Evolutionary conservation across 768 basidiomycete species (phyloP).

Genomic region (Hypholoma fasciculare): DNA sequence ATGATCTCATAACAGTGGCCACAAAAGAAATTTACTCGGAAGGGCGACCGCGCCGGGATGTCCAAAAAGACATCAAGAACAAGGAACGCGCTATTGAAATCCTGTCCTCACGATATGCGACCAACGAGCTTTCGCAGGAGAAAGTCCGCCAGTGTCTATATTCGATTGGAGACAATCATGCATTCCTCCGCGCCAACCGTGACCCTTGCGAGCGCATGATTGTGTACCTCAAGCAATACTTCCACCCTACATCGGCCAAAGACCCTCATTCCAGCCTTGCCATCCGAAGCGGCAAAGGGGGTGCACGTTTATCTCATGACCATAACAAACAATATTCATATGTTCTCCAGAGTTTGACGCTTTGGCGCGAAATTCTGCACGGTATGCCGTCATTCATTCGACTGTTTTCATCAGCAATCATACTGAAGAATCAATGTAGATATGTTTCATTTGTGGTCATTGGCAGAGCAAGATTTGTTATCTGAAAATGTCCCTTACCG

Average conservation of each 20-base stretch:
- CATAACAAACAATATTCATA: slow-evolving; percentile 85
- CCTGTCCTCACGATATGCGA: slow-evolving; percentile 63
- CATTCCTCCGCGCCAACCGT: slow-evolving; percentile 82
- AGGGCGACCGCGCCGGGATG: slow-evolving; percentile 68
- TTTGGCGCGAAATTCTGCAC: slow-evolving; percentile 86
- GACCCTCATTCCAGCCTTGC: slow-evolving; percentile 68
- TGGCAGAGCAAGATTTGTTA: slow-evolving; percentile 81
- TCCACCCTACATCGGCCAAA: slow-evolving; percentile 71
- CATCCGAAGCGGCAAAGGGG: slow-evolving; percentile 78
- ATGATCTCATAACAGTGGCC: slow-evolving; percentile 72
- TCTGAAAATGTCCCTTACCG: slow-evolving; percentile 75
- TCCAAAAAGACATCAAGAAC: slow-evolving; percentile 80
- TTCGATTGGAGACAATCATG: slow-evolving; percentile 89
- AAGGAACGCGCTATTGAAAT: slow-evolving; percentile 86
- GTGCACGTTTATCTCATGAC: slow-evolving; percentile 81
- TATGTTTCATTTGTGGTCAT: slow-evolving; percentile 86
- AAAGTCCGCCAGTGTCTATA: slow-evolving; percentile 77
- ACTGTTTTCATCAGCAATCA: not conserved
- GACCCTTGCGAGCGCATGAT: slow-evolving; percentile 91
- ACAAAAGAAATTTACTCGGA: slow-evolving; percentile 84
- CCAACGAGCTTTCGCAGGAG: slow-evolving; percentile 61
- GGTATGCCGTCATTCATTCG: slow-evolving; percentile 40
- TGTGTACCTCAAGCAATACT: slow-evolving; percentile 68
- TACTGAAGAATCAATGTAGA: slow-evolving; percentile 39
- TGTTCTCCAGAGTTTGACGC: slow-evolving; percentile 81